phyloP scores from a whole-genome alignment of 352 stramenopile species.

The Pseudoperonospora humuli region DNA sequence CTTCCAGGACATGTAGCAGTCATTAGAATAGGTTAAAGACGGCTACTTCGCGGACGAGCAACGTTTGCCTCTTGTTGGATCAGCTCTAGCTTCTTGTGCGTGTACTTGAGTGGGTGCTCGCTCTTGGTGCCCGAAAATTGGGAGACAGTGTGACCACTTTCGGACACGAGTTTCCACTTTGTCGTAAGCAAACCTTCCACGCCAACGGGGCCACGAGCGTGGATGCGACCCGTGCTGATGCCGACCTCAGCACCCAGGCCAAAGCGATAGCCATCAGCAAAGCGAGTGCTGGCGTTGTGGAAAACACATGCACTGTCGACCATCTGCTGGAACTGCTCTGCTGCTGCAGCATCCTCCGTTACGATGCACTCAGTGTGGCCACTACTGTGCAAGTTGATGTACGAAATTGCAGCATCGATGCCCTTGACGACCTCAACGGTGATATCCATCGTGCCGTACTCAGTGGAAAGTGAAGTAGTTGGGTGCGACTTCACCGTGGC shows the following conservation, averaged over 20 bases:
- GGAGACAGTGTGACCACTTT: slow-evolving; percentile 75
- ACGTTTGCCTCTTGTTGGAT: slow-evolving; percentile 54
- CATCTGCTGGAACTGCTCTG: slow-evolving; percentile 61
- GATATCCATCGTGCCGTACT: slow-evolving; percentile 93
- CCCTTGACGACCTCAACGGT: slow-evolving; percentile 90
- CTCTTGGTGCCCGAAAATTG: slow-evolving; percentile 44
- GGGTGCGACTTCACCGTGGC: slow-evolving; percentile 57
- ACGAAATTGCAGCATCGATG: slow-evolving; percentile 88
- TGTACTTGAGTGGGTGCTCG: slow-evolving; percentile 55
- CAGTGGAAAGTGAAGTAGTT: slow-evolving; percentile 81
- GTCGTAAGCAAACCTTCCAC: slow-evolving; percentile 96
- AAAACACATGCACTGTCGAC: slow-evolving; percentile 97
- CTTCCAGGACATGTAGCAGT: background rate
- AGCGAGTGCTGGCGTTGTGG: slow-evolving; percentile 95
- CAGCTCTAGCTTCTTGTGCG: slow-evolving; percentile 65
- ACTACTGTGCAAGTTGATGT: slow-evolving; percentile 94
- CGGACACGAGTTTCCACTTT: slow-evolving; percentile 94
- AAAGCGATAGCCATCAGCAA: slow-evolving; percentile 95
- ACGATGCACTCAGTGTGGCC: slow-evolving; percentile 98
- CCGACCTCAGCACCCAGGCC: slow-evolving; percentile 96
- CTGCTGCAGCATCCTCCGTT: slow-evolving; percentile 83
- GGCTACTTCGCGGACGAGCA: slow-evolving; percentile 59
- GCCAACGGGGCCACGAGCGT: slow-evolving; percentile 93
- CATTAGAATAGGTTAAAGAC: slow-evolving; percentile 36
- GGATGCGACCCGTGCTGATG: slow-evolving; percentile 95